These are phyloP conservation scores for Schizopora paradoxa DNA, from an alignment of 1,284 basidiomycete species.

Conservation along the genomic window DNA sequence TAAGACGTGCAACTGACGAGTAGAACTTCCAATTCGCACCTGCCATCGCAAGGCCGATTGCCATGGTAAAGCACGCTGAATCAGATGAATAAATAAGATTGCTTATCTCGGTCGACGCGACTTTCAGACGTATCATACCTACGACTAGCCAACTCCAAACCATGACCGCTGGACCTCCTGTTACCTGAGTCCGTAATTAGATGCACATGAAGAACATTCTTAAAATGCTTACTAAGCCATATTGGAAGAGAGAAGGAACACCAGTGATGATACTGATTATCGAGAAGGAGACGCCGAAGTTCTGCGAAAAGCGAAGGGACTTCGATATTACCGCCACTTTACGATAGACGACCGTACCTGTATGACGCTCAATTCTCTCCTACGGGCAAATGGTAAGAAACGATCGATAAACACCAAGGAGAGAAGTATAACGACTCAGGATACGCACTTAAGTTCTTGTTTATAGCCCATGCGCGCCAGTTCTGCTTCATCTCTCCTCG, in stretches of 20 bases:
- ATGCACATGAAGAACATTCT: background rate
- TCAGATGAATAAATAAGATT: background rate
- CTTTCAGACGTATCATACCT: slow-evolving; percentile 34
- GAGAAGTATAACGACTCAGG: too few relatives aligned
- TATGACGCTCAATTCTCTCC: slow-evolving; percentile 53
- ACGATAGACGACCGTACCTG: slow-evolving; percentile 47
- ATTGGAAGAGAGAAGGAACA: slow-evolving; percentile 59
- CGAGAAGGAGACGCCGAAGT: slow-evolving; percentile 72
- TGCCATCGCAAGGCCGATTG: slow-evolving; percentile 65
- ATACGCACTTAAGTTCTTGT: slow-evolving; percentile 59
- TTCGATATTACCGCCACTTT: too few relatives aligned
- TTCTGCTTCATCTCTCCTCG: slow-evolving; percentile 60
- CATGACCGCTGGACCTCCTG: slow-evolving; percentile 70
- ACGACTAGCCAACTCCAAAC: slow-evolving; percentile 71
- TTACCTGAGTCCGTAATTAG: slow-evolving; percentile 43
- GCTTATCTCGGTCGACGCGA: background rate
- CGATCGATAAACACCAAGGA: background rate
- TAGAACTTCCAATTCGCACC: too few relatives aligned
- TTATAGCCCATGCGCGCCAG: slow-evolving; percentile 71
- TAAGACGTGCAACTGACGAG: too few relatives aligned
- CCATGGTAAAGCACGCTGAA: slow-evolving; percentile 56
- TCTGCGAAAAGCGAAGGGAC: slow-evolving; percentile 38
- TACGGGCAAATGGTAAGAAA: slow-evolving; percentile 16
- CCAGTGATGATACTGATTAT: slow-evolving; percentile 72
- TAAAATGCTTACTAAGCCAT: slow-evolving; percentile 49